Percentiles rank a stretch among this genome's conserved stretches.
Evolutionary conservation across 176 grass and related monocot species (phyloP).

Genomic region (Cenchrus fungigraminus): DNA sequence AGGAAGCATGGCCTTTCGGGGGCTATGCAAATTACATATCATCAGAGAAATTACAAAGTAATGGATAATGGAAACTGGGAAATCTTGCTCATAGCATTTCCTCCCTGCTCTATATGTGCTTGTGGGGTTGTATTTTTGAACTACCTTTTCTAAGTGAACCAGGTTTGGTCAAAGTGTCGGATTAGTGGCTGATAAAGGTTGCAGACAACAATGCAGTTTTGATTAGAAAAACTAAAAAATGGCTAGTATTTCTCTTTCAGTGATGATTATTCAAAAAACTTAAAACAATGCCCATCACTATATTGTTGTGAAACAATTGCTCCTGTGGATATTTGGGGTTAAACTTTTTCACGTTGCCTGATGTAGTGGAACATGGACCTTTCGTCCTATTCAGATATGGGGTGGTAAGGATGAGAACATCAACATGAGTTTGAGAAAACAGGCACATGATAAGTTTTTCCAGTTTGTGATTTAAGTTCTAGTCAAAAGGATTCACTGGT

Average conservation of each 20-base stretch:
- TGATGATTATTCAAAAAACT: neutral
- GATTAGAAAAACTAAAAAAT: neutral
- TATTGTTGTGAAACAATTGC: neutral
- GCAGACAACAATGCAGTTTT: neutral
- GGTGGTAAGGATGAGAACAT: constrained; percentile 1
- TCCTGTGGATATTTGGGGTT: neutral
- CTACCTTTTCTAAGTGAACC: neutral
- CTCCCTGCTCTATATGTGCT: neutral
- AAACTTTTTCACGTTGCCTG: neutral
- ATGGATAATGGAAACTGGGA: neutral
- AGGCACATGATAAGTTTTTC: neutral
- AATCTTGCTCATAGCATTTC: neutral
- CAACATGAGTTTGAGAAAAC: neutral
- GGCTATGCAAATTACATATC: neutral
- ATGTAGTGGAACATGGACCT: constrained; percentile 1
- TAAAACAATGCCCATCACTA: neutral
- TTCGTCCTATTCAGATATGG: neutral
- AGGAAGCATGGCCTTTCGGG: neutral
- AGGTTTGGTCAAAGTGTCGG: neutral
- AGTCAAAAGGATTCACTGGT: neutral
- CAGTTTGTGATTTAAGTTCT: neutral
- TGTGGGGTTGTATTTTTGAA: neutral
- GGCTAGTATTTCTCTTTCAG: neutral
- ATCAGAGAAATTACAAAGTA: neutral
- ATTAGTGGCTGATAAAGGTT: neutral